Conservation (phyloP, 228 moss, liverwort and hornwort species). For the Sphagnum magellanicum region DNA sequence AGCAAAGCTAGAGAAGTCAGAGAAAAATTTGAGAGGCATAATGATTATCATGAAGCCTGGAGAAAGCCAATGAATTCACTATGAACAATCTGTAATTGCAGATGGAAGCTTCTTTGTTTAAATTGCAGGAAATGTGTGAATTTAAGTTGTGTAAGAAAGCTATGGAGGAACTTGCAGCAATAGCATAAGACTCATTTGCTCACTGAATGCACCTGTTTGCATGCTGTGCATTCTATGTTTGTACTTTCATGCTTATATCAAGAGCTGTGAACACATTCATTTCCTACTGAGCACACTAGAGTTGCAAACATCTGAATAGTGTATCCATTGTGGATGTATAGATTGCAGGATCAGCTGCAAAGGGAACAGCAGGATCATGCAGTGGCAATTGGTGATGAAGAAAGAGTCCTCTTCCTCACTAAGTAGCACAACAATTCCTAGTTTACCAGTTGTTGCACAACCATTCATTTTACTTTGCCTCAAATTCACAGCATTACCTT, state of each 20-base stretch:
- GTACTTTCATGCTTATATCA: too few species aligned
- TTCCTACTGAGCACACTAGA: neutral
- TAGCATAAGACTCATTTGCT: too few species aligned
- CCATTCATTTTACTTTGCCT: too few species aligned
- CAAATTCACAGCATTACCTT: too few species aligned
- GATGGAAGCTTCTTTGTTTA: conserved; percentile 57
- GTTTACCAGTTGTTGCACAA: too few species aligned
- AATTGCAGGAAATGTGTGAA: conserved; percentile 65
- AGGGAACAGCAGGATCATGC: conserved; percentile 79
- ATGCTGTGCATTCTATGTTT: neutral
- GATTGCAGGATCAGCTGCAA: conserved; percentile 67
- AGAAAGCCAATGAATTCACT: conserved; percentile 52
- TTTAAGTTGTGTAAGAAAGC: conserved; percentile 41
- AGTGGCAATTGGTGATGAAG: conserved; percentile 80
- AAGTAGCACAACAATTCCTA: too few species aligned
- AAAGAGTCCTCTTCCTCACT: conserved; percentile 23
- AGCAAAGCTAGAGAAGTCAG: conserved; percentile 24
- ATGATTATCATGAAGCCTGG: conserved; percentile 29
- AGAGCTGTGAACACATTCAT: too few species aligned
- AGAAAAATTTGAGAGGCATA: conserved; percentile 29
- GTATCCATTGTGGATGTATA: neutral
- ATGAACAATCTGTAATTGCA: conserved; percentile 59
- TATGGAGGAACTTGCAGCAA: conserved; percentile 45
- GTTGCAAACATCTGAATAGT: too few species aligned
- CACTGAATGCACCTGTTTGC: conserved; percentile 8